phyloP scores from a whole-genome alignment of 164 flowering plant genomes.

The Houttuynia cordata region DNA sequence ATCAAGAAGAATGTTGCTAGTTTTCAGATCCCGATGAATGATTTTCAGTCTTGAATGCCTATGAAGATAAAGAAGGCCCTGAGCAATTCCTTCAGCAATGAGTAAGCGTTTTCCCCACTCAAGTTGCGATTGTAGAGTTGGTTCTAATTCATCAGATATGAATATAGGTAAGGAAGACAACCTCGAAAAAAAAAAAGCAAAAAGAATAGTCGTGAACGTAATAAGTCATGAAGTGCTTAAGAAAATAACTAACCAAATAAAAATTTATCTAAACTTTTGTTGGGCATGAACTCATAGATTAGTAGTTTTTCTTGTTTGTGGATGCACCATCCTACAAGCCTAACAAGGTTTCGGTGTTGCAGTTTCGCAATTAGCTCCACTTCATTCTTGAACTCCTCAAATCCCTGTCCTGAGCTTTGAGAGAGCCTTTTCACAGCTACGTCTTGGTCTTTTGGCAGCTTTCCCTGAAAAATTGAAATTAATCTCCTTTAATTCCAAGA shows the following conservation, averaged over 20 bases:
- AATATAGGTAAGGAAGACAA: not conserved
- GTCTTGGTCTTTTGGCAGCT: conserved; percentile 18
- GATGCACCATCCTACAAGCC: conserved; percentile 27
- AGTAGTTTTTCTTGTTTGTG: conserved; percentile 26
- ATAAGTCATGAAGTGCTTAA: not conserved
- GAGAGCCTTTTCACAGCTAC: conserved; percentile 42
- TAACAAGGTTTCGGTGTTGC: conserved; percentile 33
- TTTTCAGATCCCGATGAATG: conserved; percentile 68
- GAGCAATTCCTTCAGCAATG: conserved; percentile 65
- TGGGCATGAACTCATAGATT: conserved; percentile 30
- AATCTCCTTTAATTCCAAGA: too few relatives aligned
- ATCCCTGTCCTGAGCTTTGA: conserved; percentile 24
- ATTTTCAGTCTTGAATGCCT: conserved; percentile 64
- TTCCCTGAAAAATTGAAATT: conserved; percentile 14
- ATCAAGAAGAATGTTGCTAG: conserved; percentile 66
- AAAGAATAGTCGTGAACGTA: not conserved
- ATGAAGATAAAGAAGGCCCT: conserved; percentile 80
- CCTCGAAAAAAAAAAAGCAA: not conserved
- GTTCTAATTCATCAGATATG: conserved; percentile 20
- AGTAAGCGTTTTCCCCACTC: conserved; percentile 50
- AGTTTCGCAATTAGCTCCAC: conserved; percentile 24
- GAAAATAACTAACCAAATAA: conserved; percentile 15
- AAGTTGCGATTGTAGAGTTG: conserved; percentile 22
- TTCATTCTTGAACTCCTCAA: conserved; percentile 27
- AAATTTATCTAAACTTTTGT: conserved; percentile 21